Conservation (phyloP, 2,329 filamentous ascomycete genomes). For the Penicillium sp. region DNA sequence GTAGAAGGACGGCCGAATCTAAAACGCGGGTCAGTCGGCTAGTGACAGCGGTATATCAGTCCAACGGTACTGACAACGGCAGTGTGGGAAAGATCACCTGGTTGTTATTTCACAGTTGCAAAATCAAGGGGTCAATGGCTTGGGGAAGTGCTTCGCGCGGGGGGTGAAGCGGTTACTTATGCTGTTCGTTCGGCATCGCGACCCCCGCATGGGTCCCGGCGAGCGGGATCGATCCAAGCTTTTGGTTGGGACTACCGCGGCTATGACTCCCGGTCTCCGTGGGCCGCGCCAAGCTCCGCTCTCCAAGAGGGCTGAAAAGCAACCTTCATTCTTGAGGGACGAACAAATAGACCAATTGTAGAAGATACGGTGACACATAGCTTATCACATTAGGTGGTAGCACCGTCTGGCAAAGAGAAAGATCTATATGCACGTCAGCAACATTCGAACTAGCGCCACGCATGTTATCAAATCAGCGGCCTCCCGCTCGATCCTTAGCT, state of each 20-base stretch:
- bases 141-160: not conserved
- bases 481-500: too few species aligned
- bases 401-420: too few species aligned
- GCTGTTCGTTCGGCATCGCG: constrained; percentile 8
- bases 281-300: not conserved
- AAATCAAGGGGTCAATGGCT: not conserved
- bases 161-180: constrained; percentile 19
- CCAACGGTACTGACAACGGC: not conserved
- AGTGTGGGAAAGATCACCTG: not conserved
- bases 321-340: not conserved
- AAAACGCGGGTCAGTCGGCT: not conserved
- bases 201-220: constrained; percentile 27
- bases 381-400: too few species aligned
- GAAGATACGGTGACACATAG: too few species aligned
- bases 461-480: too few species aligned
- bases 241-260: constrained; percentile 14
- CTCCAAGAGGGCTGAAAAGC: not conserved
- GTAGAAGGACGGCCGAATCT: not conserved
- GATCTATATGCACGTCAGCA: too few species aligned
- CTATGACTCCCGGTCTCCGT: constrained; percentile 2
- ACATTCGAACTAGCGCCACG: too few species aligned
- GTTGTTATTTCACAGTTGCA: not conserved
- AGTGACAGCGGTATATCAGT: not conserved
- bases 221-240: constrained; percentile 17
- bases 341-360: too few species aligned